Percentiles rank a stretch among this genome's conserved stretches.
These are phyloP conservation scores for Isabelozyma gotoi DNA, from an alignment of 805 yeast species.

Conservation along the genomic window DNA sequence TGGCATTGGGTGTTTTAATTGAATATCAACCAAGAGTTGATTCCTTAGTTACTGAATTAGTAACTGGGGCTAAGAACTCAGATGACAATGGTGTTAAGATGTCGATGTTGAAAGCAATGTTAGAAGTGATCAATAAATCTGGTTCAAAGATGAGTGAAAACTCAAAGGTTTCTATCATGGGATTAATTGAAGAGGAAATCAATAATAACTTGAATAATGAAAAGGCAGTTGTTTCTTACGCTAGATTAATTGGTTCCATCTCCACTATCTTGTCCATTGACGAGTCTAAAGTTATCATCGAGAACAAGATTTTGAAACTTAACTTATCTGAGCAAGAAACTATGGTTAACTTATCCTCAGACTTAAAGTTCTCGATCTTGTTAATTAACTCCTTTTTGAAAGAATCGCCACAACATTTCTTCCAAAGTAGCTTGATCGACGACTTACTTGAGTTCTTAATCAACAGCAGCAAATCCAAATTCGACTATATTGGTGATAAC, in stretches of 20 bases:
- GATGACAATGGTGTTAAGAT: constrained; percentile 72
- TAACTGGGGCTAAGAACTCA: constrained; percentile 68
- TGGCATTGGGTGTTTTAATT: constrained; percentile 84
- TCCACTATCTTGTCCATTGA: constrained; percentile 63
- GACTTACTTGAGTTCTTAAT: constrained; percentile 52
- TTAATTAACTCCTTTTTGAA: constrained; percentile 78
- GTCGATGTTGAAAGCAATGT: constrained; percentile 81
- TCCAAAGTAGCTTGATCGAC: constrained; percentile 48
- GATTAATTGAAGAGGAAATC: constrained; percentile 73
- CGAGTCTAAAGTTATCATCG: constrained; percentile 62
- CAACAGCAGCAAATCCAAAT: constrained; percentile 39
- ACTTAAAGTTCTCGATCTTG: constrained; percentile 58
- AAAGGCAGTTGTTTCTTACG: constrained; percentile 71
- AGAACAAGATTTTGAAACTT: constrained; percentile 52
- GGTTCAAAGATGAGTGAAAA: constrained; percentile 76
- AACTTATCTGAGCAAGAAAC: constrained; percentile 42
- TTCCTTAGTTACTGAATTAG: constrained; percentile 82
- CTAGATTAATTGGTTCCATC: constrained; percentile 74
- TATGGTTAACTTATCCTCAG: constrained; percentile 10
- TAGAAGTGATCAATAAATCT: constrained; percentile 78
- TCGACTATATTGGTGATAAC: constrained; percentile 65
- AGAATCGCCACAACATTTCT: constrained; percentile 69
- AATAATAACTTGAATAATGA: constrained; percentile 42
- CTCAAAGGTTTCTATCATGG: constrained; percentile 66
- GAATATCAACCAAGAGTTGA: constrained; percentile 92